Conservation (phyloP, 2,329 filamentous ascomycete genomes). For the Fonsecaea pedrosoi region DNA sequence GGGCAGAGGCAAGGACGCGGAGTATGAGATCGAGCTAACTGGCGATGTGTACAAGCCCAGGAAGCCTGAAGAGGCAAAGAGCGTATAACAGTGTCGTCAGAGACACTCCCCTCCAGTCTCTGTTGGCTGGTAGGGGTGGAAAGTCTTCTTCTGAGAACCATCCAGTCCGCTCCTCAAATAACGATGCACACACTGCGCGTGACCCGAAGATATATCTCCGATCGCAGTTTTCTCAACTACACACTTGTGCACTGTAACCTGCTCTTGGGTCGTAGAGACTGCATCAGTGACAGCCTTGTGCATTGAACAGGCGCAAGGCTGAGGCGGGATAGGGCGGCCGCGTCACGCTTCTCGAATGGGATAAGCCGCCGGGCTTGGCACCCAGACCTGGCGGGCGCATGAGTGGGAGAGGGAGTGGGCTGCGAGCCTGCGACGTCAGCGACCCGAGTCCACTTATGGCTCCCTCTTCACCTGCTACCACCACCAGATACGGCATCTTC, state of each 20-base stretch:
- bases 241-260: no score
- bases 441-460: background rate
- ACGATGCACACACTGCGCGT: background rate
- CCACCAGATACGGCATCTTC: background rate
- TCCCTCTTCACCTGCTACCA: slow-evolving; percentile 9
- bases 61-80: slow-evolving; percentile 10
- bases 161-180: background rate
- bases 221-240: no score
- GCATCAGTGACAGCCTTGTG: background rate
- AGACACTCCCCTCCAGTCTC: background rate
- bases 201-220: no score
- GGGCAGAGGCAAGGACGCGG: slow-evolving; percentile 56
- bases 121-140: background rate
- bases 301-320: background rate
- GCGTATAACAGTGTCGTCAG: background rate
- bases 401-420: background rate
- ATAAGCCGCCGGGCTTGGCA: slow-evolving; percentile 14
- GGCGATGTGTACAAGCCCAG: slow-evolving; percentile 54
- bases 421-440: slow-evolving; percentile 30
- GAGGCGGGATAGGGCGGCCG: background rate
- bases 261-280: no score
- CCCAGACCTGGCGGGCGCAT: background rate
- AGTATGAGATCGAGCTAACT: slow-evolving; percentile 55
- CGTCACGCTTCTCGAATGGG: background rate
- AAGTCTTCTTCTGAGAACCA: background rate